Percentiles rank a stretch among this genome's conserved stretches.
Conservation (phyloP, 129 eudicot species). For the Artemisia tridentata region DNA sequence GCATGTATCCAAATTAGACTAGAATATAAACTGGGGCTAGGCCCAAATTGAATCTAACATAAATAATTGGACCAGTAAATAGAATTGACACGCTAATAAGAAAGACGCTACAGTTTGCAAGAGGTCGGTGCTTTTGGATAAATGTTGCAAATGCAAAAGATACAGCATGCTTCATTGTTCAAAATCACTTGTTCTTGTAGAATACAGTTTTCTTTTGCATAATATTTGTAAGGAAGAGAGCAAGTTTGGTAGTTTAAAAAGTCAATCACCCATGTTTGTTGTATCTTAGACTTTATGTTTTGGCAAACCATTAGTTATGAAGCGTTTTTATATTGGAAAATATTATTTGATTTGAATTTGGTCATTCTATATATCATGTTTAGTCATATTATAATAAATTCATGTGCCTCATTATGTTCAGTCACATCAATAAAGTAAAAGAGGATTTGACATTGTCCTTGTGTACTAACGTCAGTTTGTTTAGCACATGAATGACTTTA, state of each 20-base stretch:
- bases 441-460: no score
- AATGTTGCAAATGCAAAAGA: slow-evolving; percentile 8
- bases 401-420: no score
- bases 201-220: background rate
- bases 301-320: slow-evolving; percentile 5
- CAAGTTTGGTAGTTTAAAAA: slow-evolving; percentile 14
- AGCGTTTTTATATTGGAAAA: background rate
- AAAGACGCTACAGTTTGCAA: no score
- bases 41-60: no score
- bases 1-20: no score
- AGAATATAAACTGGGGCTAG: no score
- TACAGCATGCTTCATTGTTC: background rate
- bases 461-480: no score
- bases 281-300: slow-evolving; percentile 16
- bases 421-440: no score
- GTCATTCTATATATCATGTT: background rate
- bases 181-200: background rate
- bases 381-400: background rate
- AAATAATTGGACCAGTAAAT: no score
- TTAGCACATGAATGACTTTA: no score
- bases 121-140: slow-evolving; percentile 20
- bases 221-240: background rate
- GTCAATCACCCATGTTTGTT: slow-evolving; percentile 9
- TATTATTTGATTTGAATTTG: slow-evolving; percentile 9
- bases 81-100: no score